These are phyloP conservation scores for Grosmannia penicillata DNA, from an alignment of 2,329 filamentous ascomycete genomes.

Conservation along the genomic window DNA sequence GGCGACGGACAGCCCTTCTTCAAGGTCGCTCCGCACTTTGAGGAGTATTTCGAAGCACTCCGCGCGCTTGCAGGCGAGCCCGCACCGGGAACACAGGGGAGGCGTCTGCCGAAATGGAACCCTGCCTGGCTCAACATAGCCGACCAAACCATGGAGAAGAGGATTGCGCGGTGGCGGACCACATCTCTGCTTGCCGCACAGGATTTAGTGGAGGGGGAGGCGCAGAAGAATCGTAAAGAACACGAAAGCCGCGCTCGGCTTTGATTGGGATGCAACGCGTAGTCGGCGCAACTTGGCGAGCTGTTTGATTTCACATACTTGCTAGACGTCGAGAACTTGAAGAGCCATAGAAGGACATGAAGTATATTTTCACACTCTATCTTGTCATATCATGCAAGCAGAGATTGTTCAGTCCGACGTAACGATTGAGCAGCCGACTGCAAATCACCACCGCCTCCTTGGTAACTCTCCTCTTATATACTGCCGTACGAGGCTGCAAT, in stretches of 20 bases:
- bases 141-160: background rate
- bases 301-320: no score
- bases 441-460: no score
- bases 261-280: no score
- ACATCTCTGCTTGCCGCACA: background rate
- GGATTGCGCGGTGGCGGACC: background rate
- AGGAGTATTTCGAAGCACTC: conserved; percentile 1
- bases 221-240: background rate
- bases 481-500: background rate
- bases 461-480: no score
- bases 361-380: no score
- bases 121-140: background rate
- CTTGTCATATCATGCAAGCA: no score
- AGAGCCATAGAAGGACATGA: no score
- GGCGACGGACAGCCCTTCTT: conserved; percentile 1
- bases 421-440: no score
- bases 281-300: no score
- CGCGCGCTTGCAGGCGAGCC: conserved; percentile 1
- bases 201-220: background rate
- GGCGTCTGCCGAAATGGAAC: conserved; percentile 14
- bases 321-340: no score
- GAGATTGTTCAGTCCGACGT: no score
- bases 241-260: background rate
- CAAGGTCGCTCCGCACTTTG: background rate
- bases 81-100: background rate